Evolutionary conservation across 805 yeast species (phyloP).

Genomic region (Wickerhamomyces canadensis): DNA sequence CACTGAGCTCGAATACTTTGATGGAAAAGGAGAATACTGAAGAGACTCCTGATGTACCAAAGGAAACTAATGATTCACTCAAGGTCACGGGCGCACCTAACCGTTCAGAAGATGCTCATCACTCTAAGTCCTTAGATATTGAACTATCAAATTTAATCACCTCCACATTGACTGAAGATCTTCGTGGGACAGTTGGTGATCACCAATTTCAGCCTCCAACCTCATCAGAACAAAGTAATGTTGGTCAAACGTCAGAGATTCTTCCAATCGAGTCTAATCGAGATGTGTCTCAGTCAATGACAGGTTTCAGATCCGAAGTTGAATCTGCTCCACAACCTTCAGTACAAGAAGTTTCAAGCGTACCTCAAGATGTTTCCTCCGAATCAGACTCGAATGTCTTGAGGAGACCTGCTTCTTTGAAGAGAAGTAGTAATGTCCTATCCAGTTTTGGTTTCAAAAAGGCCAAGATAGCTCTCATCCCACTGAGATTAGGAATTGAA

Average conservation of each 20-base stretch:
- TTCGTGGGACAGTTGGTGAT: neutral
- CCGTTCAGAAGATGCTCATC: neutral
- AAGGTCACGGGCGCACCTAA: conserved; percentile 14
- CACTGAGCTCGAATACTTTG: conserved; percentile 6
- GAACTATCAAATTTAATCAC: conserved; percentile 9
- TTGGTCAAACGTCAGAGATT: too few relatives aligned
- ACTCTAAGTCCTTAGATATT: conserved; percentile 5
- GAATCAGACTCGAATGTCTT: neutral
- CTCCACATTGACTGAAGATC: neutral
- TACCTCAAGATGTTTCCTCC: too few relatives aligned
- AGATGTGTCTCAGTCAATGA: too few relatives aligned
- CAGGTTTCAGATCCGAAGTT: too few relatives aligned
- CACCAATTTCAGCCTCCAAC: too few relatives aligned
- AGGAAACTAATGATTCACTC: conserved; percentile 27
- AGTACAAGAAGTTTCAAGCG: too few relatives aligned
- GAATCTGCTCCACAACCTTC: too few relatives aligned
- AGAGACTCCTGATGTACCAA: conserved; percentile 23
- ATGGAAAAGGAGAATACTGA: conserved; percentile 3
- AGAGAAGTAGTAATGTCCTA: conserved; percentile 19
- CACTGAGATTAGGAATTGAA: conserved; percentile 7
- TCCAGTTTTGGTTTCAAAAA: conserved; percentile 20
- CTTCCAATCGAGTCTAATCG: too few relatives aligned
- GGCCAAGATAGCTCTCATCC: conserved; percentile 22
- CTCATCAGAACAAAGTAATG: too few relatives aligned
- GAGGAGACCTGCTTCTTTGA: conserved; percentile 8